Evolutionary conservation across 306 rosid genomes (phyloP), one percentile per base, ranked within the genome.

Genomic region (Cyclanthera cordifolia): DNA sequence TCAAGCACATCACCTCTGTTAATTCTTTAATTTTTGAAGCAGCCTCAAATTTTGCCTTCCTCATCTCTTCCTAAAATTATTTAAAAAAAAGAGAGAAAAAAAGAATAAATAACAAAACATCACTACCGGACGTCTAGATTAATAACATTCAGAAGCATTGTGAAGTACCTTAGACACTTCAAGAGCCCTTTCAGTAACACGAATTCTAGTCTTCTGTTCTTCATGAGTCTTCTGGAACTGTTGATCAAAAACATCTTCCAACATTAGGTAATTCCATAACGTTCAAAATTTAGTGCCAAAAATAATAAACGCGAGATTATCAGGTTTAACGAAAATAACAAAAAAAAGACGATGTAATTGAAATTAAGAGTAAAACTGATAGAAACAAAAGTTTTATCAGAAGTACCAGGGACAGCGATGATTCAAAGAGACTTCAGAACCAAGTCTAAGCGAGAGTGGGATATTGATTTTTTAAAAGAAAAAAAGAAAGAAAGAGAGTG

Each of bases 81-180:
- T n/a, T n/a, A 30, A 8, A 25, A n/a, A 20, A 60, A 27, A 43
- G 27, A 46, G 15, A 59, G 4, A 28, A 28, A 28, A 28, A 72
- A 15, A 78, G 72, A 76, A 65, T 50, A 43, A 74, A 53, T 77
- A 77, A 74, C 73, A 74, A 16, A 51, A 28, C 41, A 24, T 24
- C 54, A 65, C 19, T 27, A 4, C 12, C 23, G 9, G 27, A 19
- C 4, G 52, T 43, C 53, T 20, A 43, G 17, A 23, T 30, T 28
- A 50, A 28, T 27, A 68, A 60, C 57, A 48, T 68, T 25, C 9
- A 72, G 37, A 68, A 10, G 6, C 58, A 68, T 50, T 5, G 52
- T 60, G 68, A 76, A 76, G 77, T 86, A 90, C 99, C 99, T 94
- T 92, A n/a, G 95, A 85, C 76, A 86, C 83, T 79, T 86, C 88